Percentiles rank a stretch among this genome's conserved stretches.
Conservation (phyloP, 768 basidiomycete genomes). For the Leccinum broughii region DNA sequence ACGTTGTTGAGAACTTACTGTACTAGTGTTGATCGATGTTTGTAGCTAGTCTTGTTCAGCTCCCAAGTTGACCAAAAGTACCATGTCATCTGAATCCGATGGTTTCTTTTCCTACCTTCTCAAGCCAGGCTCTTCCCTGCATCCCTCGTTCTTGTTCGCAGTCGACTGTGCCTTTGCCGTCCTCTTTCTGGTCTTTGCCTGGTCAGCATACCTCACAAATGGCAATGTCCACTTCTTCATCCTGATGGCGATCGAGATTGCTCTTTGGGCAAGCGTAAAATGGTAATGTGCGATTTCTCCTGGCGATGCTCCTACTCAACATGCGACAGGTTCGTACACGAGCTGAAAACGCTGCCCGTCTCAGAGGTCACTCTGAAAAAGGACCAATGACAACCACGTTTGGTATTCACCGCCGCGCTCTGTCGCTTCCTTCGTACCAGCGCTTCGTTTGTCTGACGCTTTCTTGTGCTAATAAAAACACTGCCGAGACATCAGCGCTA, state of each 20-base stretch:
- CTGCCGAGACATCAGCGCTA: constrained; percentile 40
- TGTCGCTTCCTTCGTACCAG: constrained; percentile 82
- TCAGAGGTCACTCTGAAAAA: constrained; percentile 24
- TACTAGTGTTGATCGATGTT: constrained; percentile 19
- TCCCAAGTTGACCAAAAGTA: neutral
- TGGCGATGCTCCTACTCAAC: constrained; percentile 8
- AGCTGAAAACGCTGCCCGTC: constrained; percentile 46
- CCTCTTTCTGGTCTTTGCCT: constrained; percentile 59
- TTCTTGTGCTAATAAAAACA: constrained; percentile 85
- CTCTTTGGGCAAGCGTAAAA: constrained; percentile 78
- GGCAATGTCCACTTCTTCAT: constrained; percentile 69
- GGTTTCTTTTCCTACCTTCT: constrained; percentile 60
- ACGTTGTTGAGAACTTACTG: neutral
- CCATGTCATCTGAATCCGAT: constrained; percentile 26
- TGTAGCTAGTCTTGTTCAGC: constrained; percentile 6
- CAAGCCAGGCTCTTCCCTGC: constrained; percentile 73
- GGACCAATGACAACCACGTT: constrained; percentile 18
- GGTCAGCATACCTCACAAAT: constrained; percentile 57
- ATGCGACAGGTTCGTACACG: constrained; percentile 61
- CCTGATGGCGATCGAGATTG: constrained; percentile 63
- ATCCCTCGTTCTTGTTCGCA: constrained; percentile 64
- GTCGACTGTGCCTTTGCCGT: constrained; percentile 61
- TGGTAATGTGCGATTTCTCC: constrained; percentile 49
- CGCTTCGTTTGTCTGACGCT: constrained; percentile 72
- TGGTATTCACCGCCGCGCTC: constrained; percentile 44